Evolutionary conservation across 2,329 filamentous ascomycete genomes (phyloP), one percentile per base, ranked within the genome.

Genomic region (Stagonosporopsis cucurbitacearum): DNA sequence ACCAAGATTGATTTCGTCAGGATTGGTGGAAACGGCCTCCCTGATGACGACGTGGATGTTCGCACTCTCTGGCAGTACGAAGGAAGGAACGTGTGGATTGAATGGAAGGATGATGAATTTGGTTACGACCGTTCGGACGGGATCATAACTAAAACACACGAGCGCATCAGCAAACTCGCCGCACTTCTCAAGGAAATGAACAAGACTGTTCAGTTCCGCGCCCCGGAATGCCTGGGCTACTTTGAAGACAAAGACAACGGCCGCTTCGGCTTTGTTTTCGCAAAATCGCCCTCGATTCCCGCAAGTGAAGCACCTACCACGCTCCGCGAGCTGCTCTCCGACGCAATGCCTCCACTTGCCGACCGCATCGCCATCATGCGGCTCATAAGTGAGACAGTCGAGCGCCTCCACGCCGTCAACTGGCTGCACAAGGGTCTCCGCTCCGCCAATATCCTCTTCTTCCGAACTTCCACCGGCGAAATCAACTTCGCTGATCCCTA

Each of bases 341-440:
- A 71, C 7, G 22, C 35, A 2, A 73, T 76, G 25, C 84, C 83
- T 1, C 75, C 80, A 1, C 76, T 86, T 3, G 84, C 82, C 0
- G 77, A 80, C 22, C 78, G 84, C 28, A 75, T 85, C 50, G 71
- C 66, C 25, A 77, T 87, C 17, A 83, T 84, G 40, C 77, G 79
- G 42, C 79, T 80, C 23, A 74, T 86, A 26, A 76, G 81, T 53
- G 81, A 82, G 62, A 84, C 80, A 17, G 67, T 86, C 3, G 71
- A 85, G 42, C 83, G 84, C 51, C 75, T 85, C 0, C 83, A 85
- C 62, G 78, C 81, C 2, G 81, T 84, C 1, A 79, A 83, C 57
- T 85, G 82, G 83, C 75, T 86, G 6, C 83, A 85, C 73, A 86
- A 86, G 62, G 82, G 82, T n/a, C 74, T 86, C 5, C 79, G 82